Conservation (phyloP, 2,329 filamentous ascomycete species). For the Aschersonia sp. region DNA sequence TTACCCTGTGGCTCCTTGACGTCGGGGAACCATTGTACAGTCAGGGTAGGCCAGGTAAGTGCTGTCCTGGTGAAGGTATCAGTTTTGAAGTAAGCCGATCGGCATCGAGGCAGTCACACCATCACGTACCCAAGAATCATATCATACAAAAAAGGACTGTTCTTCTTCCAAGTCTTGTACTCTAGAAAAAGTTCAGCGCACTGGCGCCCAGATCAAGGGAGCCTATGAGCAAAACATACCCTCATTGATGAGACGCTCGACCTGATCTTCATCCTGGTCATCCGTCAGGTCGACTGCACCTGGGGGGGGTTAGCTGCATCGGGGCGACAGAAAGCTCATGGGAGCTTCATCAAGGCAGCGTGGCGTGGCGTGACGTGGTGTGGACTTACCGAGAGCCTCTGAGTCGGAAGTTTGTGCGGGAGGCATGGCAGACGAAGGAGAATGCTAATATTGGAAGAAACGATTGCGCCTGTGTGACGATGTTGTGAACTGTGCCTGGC, state of each 20-base stretch:
- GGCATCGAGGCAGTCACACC: no score
- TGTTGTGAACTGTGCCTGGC: no score
- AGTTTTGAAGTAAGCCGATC: no score
- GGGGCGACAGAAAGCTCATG: neutral
- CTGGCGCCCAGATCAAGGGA: neutral
- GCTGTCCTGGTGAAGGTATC: slow-evolving; percentile 47
- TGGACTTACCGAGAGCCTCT: slow-evolving; percentile 19
- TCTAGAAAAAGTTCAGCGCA: slow-evolving; percentile 33
- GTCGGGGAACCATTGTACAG: slow-evolving; percentile 96
- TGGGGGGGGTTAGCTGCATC: slow-evolving; percentile 2
- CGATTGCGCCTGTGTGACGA: no score
- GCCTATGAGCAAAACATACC: slow-evolving; percentile 27
- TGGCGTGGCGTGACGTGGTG: no score
- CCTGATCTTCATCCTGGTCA: slow-evolving; percentile 57
- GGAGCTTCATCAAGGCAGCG: neutral
- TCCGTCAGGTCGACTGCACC: slow-evolving; percentile 25
- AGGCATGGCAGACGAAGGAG: slow-evolving; percentile 13
- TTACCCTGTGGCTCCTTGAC: slow-evolving; percentile 78
- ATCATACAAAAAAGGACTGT: slow-evolving; percentile 94
- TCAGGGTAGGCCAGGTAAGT: slow-evolving; percentile 92
- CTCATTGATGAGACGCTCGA: slow-evolving; percentile 89
- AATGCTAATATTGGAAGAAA: no score
- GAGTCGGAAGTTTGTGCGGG: slow-evolving; percentile 19
- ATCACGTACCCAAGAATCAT: slow-evolving; percentile 64
- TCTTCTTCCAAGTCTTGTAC: slow-evolving; percentile 99